phyloP scores from a whole-genome alignment of 441 rosid species.

The Erodium texanum region DNA sequence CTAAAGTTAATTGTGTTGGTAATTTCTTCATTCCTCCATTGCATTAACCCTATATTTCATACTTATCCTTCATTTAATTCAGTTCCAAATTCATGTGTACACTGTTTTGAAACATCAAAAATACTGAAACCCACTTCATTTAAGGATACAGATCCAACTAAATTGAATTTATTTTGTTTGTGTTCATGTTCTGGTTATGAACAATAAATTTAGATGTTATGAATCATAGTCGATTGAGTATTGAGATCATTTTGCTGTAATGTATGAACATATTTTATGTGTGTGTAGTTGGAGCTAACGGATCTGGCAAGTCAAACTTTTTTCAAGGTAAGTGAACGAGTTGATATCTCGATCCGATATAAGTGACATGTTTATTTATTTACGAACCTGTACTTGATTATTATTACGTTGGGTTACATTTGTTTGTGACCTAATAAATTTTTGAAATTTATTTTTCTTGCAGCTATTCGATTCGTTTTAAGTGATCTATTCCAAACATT shows the following conservation, averaged over 20 bases:
- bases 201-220: background rate
- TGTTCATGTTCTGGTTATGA: background rate
- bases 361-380: no score
- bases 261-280: constrained; percentile 11
- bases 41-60: constrained; percentile 2
- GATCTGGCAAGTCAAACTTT: constrained; percentile 95
- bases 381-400: constrained; percentile 11
- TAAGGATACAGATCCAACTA: background rate
- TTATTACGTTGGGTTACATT: background rate
- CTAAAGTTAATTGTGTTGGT: constrained; percentile 90
- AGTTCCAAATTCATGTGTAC: no score
- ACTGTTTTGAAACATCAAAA: background rate
- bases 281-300: constrained; percentile 92
- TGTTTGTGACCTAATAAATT: constrained; percentile 11
- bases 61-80: background rate
- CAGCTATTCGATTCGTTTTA: constrained; percentile 90
- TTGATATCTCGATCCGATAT: no score
- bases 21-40: constrained; percentile 19
- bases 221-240: background rate
- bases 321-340: constrained; percentile 82
- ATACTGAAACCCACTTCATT: background rate
- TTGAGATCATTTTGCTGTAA: no score
- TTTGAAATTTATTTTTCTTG: constrained; percentile 18
- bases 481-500: constrained; percentile 87
- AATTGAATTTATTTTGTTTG: background rate